Evolutionary conservation across 2,329 filamentous ascomycete genomes (phyloP).

Genomic region (Aspergillus calidoustus): DNA sequence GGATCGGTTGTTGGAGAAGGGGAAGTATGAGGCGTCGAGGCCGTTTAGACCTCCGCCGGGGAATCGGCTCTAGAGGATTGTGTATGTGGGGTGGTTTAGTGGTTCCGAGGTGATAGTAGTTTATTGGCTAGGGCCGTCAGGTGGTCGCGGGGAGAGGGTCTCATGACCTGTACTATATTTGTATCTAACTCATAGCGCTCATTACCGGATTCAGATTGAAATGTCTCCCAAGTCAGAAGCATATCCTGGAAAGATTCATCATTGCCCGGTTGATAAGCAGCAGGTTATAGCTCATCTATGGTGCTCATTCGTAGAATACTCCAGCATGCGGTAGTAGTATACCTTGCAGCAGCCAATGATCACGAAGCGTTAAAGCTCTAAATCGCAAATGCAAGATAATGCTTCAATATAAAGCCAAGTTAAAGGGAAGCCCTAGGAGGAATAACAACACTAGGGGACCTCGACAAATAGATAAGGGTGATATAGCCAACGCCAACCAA

Average conservation of each 20-base stretch:
- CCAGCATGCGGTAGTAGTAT: not conserved
- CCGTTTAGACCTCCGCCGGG: constrained; percentile 81
- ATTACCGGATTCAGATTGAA: not conserved
- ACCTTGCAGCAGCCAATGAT: not conserved
- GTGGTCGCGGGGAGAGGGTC: not conserved
- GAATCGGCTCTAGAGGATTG: constrained; percentile 68
- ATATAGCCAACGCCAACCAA: constrained; percentile 1
- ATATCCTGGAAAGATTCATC: not conserved
- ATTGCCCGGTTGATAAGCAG: not conserved
- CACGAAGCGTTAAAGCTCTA: not conserved
- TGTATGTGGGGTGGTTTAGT: not conserved
- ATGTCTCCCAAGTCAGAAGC: not conserved
- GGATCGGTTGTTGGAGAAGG: constrained; percentile 72
- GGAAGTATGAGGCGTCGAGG: constrained; percentile 82
- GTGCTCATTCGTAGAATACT: not conserved
- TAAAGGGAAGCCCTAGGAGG: not conserved
- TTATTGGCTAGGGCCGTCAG: not conserved
- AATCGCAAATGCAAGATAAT: not conserved
- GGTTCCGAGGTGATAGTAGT: not conserved
- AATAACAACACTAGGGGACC: not conserved
- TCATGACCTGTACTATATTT: constrained; percentile 14
- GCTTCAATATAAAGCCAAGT: not conserved
- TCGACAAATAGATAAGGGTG: not conserved
- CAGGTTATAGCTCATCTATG: not conserved
- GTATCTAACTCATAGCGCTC: constrained; percentile 2